Base-by-base conservation (phyloP, 2,329 filamentous ascomycete genomes). In the Colletotrichum incanum region DNA sequence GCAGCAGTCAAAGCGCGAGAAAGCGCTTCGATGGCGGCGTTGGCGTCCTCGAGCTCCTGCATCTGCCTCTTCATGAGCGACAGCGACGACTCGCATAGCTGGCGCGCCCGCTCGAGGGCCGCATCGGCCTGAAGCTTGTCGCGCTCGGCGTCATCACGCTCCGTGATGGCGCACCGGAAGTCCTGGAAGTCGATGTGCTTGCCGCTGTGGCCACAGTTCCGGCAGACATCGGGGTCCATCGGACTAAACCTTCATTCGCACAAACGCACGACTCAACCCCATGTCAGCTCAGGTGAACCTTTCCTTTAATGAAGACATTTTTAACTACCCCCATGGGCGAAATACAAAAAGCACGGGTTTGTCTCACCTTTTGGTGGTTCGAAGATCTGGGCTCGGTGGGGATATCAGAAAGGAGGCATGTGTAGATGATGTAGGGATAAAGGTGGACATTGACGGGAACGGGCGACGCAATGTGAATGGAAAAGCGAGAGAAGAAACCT, bases 91-190 rank as follows among this genome's bases (percentile, higher is more conserved):
- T 72, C 69, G 65, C 69, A 72, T 7, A 72, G 58, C 50, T 52
- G 50, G 12, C 69, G 69, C 43, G 69, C 69, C 47, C 69, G 69
- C 23, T 58, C 65, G 28, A 72, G 65, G 5, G 65, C 69, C 3
- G 69, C 69, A 52, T 72, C 69, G n/a, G 69, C 69, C 65, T 72
- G 69, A 0, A 72, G 37, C 39, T 72, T 72, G 65, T 72, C 69
- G 59, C 69, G 69, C 69, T 72, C 69, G 34, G 69, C 69, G 59
- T 72, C 69, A 31, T 72, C 69, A 43, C 69, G 69, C 59, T 72
- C 69, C 58, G 61, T 67, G 69, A 72, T 72, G 16, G 69, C 69
- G 69, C 69, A 72, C 5, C 69, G 69, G 58, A 49, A 52, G 65
- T 72, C 69, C n/a, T 28, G 41, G 65, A 72, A 72, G 52, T 26